Evolutionary conservation across 1,284 basidiomycete genomes (phyloP).

Genomic region (Ceratobasidium sp.): DNA sequence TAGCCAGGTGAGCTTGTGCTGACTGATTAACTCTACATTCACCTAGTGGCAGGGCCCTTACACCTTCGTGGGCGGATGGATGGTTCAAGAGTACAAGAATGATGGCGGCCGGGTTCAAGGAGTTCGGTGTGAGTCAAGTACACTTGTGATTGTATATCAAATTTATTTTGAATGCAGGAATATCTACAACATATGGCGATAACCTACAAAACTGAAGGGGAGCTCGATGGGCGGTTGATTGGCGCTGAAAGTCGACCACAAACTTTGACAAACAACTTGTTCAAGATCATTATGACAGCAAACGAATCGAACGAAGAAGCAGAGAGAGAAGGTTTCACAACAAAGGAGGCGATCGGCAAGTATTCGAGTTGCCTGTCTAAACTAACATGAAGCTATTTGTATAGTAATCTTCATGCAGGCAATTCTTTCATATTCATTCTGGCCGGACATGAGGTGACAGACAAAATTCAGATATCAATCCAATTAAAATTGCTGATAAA

Average conservation of each 20-base stretch:
- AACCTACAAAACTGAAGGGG: not conserved
- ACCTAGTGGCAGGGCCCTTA: not conserved
- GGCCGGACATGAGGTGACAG: slow-evolving; percentile 41
- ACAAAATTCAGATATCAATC: too few species aligned
- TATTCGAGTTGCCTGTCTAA: too few species aligned
- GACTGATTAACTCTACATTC: not conserved
- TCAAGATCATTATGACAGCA: slow-evolving; percentile 16
- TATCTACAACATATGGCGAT: not conserved
- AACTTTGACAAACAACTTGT: slow-evolving; percentile 5
- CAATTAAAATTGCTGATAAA: too few species aligned
- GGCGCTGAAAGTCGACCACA: not conserved
- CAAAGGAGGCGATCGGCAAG: slow-evolving; percentile 7
- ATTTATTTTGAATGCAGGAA: not conserved
- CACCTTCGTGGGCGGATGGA: slow-evolving; percentile 7
- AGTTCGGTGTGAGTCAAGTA: not conserved
- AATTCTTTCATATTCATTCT: slow-evolving; percentile 28
- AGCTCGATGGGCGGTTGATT: not conserved
- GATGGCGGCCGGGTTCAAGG: slow-evolving; percentile 10
- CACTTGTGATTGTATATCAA: too few species aligned
- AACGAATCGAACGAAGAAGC: not conserved
- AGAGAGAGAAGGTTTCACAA: not conserved
- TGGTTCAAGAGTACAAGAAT: not conserved
- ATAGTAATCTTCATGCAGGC: not conserved
- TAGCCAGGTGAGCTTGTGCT: not conserved
- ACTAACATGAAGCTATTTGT: too few species aligned